Evolutionary conservation across 2,329 filamentous ascomycete species (phyloP).

Genomic region (Amauroascus niger): DNA sequence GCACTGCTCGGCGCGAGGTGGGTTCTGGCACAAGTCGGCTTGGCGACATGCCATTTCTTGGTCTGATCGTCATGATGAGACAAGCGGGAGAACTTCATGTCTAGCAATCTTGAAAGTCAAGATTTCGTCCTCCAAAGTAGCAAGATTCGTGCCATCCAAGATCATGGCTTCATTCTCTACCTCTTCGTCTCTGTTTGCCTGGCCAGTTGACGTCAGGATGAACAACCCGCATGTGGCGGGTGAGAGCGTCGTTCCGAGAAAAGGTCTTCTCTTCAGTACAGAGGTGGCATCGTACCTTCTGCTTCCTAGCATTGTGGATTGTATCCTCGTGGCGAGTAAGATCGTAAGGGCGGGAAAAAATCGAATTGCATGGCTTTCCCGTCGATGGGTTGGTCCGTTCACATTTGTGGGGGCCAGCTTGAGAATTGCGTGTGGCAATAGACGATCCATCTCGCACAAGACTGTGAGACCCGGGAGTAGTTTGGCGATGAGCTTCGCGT

Average conservation of each 20-base stretch:
- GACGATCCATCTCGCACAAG: slow-evolving; percentile 34
- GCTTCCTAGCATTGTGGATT: slow-evolving; percentile 88
- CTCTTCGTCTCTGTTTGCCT: slow-evolving; percentile 47
- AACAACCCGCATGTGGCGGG: slow-evolving; percentile 86
- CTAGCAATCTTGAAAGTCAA: neutral
- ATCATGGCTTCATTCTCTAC: slow-evolving; percentile 26
- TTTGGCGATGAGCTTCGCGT: slow-evolving; percentile 78
- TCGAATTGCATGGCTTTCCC: slow-evolving; percentile 84
- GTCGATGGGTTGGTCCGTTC: slow-evolving; percentile 90
- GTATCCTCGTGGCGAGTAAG: slow-evolving; percentile 94
- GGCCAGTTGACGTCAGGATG: slow-evolving; percentile 79
- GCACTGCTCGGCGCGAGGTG: neutral
- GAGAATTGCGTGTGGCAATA: slow-evolving; percentile 61
- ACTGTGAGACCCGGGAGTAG: slow-evolving; percentile 43
- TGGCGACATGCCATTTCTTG: neutral
- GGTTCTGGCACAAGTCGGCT: neutral
- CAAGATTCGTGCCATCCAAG: neutral
- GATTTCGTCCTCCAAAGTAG: neutral
- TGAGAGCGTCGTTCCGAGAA: slow-evolving; percentile 86
- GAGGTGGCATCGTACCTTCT: slow-evolving; percentile 84
- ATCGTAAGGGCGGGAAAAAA: slow-evolving; percentile 94
- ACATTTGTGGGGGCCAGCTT: slow-evolving; percentile 87
- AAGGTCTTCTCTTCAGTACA: slow-evolving; percentile 98
- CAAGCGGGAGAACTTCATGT: neutral
- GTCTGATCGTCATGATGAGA: neutral